Evolutionary conservation across 129 eudicot species (phyloP).

Genomic region (Flaveria trinervia): DNA sequence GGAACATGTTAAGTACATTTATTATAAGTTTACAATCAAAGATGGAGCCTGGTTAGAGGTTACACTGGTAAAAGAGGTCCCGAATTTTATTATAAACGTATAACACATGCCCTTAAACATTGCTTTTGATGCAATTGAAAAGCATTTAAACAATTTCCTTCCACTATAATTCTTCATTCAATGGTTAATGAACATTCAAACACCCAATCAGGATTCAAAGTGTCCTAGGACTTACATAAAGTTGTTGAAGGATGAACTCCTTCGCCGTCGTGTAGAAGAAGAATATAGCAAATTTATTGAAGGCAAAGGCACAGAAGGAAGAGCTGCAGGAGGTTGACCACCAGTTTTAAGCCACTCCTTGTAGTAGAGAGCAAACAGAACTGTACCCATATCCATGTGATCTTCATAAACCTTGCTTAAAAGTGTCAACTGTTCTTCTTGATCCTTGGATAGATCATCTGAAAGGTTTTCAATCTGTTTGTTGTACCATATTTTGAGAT

Average conservation of each 20-base stretch:
- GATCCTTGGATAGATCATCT: conserved; percentile 29
- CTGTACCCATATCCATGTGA: conserved; percentile 61
- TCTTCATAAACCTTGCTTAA: conserved; percentile 50
- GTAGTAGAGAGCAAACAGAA: conserved; percentile 65
- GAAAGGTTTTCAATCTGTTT: conserved; percentile 44
- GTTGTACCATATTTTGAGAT: conserved; percentile 65
- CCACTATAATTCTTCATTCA: no score
- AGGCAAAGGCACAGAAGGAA: conserved; percentile 80
- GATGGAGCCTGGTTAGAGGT: no score
- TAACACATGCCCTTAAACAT: no score
- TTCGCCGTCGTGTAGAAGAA: conserved; percentile 32
- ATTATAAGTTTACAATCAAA: no score
- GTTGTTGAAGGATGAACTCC: conserved; percentile 49
- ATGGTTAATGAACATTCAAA: background rate
- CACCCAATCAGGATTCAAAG: background rate
- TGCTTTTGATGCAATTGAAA: no score
- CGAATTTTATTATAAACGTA: no score
- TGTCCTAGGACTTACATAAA: conserved; percentile 50
- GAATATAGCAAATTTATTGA: conserved; percentile 32
- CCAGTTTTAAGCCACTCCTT: conserved; percentile 82
- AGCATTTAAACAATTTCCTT: no score
- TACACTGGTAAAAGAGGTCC: no score
- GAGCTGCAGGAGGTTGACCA: conserved; percentile 55
- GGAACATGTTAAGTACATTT: no score
- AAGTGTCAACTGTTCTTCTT: conserved; percentile 42